phyloP scores from a whole-genome alignment of 148 eudicot genomes.

The Spergularia bocconei region DNA sequence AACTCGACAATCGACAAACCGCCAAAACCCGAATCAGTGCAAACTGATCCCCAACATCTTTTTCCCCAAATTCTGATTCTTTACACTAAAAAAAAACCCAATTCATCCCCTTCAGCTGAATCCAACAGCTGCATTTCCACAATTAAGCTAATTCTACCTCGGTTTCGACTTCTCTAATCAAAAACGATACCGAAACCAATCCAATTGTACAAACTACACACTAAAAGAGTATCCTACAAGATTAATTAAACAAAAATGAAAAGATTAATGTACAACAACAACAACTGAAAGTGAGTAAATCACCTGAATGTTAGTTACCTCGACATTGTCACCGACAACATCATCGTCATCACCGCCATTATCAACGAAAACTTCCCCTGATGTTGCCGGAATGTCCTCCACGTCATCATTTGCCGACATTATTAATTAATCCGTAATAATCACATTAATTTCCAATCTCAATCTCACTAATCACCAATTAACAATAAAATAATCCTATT shows the following conservation, averaged over 20 bases:
- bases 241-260: not conserved
- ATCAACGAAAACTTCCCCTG: conserved; percentile 17
- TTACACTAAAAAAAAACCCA: not conserved
- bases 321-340: conserved; percentile 28
- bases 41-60: not conserved
- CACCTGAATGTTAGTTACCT: conserved; percentile 35
- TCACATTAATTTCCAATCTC: conserved; percentile 8
- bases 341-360: conserved; percentile 18
- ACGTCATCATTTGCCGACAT: conserved; percentile 41
- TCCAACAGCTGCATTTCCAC: not conserved
- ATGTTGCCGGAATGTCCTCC: conserved; percentile 19
- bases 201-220: not conserved
- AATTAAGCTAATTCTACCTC: not conserved
- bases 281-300: not conserved
- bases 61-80: not conserved
- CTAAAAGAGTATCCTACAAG: not conserved
- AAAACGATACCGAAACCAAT: not conserved
- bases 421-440: conserved; percentile 9
- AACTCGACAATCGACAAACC: no score
- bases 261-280: not conserved
- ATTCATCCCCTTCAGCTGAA: not conserved
- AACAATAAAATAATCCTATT: not conserved
- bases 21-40: no score
- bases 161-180: not conserved
- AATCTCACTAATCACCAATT: conserved; percentile 6